These are phyloP conservation scores for Combretum micranthum DNA, from an alignment of 345 rosid species.

Conservation along the genomic window DNA sequence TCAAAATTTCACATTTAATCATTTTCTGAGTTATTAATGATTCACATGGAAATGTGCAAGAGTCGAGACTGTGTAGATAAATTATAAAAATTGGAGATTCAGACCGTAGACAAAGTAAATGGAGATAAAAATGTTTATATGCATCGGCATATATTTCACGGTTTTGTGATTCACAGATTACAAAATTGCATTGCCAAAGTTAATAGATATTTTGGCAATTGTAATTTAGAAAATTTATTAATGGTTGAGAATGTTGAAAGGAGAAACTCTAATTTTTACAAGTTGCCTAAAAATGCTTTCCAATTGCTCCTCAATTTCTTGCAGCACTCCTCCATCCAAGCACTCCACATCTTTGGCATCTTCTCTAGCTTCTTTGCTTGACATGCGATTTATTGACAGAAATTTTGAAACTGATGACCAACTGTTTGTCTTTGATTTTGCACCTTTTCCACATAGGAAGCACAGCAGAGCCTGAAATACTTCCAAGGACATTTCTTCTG, in stretches of 20 bases:
- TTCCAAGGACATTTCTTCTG: conserved; percentile 17
- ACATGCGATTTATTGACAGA: conserved; percentile 13
- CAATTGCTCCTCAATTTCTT: conserved; percentile 14
- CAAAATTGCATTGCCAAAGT: neutral
- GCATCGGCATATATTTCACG: too few species aligned
- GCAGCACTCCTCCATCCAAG: neutral
- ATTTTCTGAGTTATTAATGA: too few species aligned
- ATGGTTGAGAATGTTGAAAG: conserved; percentile 15
- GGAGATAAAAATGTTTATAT: too few species aligned
- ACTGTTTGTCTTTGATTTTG: conserved; percentile 7
- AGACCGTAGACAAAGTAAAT: too few species aligned
- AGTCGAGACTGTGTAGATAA: too few species aligned
- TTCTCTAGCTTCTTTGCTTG: conserved; percentile 2
- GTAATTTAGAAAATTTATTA: neutral
- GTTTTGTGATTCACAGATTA: neutral
- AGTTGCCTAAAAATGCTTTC: conserved; percentile 15
- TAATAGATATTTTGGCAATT: neutral
- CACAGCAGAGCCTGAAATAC: conserved; percentile 24
- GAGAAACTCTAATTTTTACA: conserved; percentile 15
- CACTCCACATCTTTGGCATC: neutral
- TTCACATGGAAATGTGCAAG: too few species aligned
- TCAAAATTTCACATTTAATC: too few species aligned
- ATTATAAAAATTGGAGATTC: too few species aligned
- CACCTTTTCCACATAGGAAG: conserved; percentile 7
- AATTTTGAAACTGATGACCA: conserved; percentile 17